phyloP scores from a whole-genome alignment of 495 filamentous ascomycete species.

The Cercophora sp. region DNA sequence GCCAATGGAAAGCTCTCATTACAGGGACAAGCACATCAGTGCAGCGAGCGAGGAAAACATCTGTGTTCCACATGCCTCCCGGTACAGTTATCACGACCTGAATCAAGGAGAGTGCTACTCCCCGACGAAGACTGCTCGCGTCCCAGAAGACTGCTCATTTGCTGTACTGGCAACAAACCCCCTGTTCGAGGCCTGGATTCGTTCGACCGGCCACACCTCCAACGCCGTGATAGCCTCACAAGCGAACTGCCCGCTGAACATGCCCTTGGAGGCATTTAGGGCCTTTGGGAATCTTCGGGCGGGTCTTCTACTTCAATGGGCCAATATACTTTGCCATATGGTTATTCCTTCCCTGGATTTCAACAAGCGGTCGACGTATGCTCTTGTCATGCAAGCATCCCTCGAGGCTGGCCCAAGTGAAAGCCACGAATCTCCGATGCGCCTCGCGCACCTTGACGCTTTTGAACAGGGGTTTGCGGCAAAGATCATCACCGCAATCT shows the following conservation, averaged over 20 bases:
- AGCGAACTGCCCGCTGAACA: slow-evolving; percentile 31
- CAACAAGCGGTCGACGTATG: slow-evolving; percentile 39
- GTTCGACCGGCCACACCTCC: slow-evolving; percentile 20
- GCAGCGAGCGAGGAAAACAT: not conserved
- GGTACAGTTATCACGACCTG: not conserved
- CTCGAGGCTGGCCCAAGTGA: slow-evolving; percentile 36
- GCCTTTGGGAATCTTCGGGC: slow-evolving; percentile 45
- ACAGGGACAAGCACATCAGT: not conserved
- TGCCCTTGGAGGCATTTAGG: slow-evolving; percentile 50
- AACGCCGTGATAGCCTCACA: slow-evolving; percentile 48
- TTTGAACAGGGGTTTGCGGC: not conserved
- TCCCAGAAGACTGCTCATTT: not conserved
- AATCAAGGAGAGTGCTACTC: not conserved
- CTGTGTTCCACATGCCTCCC: not conserved
- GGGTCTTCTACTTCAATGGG: slow-evolving; percentile 49
- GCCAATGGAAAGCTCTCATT: not conserved
- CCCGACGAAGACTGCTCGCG: not conserved
- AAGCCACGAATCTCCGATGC: slow-evolving; percentile 13
- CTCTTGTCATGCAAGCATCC: slow-evolving; percentile 47
- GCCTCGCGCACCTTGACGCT: slow-evolving; percentile 4
- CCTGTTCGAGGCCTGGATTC: slow-evolving; percentile 36
- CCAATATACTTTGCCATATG: slow-evolving; percentile 52
- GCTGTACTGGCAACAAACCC: not conserved
- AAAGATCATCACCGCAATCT: not conserved
- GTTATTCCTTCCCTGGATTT: slow-evolving; percentile 41